Percentiles rank a stretch among this genome's conserved stretches.
phyloP scores from a whole-genome alignment of 2,329 filamentous ascomycete species.

The Curvularia verruculosa region DNA sequence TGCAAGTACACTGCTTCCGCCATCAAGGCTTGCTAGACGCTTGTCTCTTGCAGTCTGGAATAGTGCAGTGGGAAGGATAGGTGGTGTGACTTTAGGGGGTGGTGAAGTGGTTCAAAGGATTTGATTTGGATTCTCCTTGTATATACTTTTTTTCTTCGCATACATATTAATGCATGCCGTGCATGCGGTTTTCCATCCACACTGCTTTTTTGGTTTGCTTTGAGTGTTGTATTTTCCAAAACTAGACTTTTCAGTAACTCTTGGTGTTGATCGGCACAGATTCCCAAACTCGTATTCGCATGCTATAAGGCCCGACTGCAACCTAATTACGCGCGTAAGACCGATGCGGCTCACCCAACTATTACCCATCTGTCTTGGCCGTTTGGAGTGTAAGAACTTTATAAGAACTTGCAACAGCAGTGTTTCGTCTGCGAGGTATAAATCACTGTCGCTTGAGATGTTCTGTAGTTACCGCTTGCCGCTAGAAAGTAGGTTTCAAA shows the following conservation, averaged over 20 bases:
- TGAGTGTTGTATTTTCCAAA: too few relatives aligned
- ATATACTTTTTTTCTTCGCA: constrained; percentile 18
- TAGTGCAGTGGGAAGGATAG: background rate
- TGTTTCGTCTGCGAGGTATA: background rate
- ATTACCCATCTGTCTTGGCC: background rate
- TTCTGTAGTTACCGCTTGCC: background rate
- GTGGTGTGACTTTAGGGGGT: too few relatives aligned
- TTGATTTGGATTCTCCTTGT: constrained; percentile 29
- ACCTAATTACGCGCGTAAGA: background rate
- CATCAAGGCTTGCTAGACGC: constrained; percentile 39
- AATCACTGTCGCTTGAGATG: background rate
- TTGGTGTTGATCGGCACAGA: background rate
- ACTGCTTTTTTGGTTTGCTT: background rate
- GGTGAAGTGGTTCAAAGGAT: constrained; percentile 1
- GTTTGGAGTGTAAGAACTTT: background rate
- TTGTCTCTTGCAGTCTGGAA: background rate
- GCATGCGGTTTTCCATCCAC: constrained; percentile 16
- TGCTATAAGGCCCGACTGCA: background rate
- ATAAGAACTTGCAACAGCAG: background rate
- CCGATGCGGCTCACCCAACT: background rate
- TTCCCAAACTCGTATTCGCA: background rate
- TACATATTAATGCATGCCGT: constrained; percentile 13
- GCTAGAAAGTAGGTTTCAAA: too few relatives aligned
- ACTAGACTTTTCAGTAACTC: background rate
- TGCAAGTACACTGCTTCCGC: constrained; percentile 44